Percentiles rank a stretch among this genome's conserved stretches.
Evolutionary conservation across 106 monocot genomes (phyloP).

Genomic region (Chionographis japonica): DNA sequence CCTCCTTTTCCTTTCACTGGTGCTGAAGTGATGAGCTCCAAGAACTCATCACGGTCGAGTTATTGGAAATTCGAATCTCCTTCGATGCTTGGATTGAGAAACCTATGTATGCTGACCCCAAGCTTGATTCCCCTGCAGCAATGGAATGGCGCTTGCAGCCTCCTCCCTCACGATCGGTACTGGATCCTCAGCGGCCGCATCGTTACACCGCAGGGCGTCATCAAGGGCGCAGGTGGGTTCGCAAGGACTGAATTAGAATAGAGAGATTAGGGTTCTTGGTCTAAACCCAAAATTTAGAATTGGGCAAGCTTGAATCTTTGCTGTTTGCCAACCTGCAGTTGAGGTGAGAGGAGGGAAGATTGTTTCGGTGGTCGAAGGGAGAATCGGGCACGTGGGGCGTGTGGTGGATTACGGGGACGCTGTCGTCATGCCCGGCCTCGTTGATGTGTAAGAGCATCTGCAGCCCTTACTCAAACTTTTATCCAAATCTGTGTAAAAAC

Average conservation of each 20-base stretch:
- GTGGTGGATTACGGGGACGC: slow-evolving; percentile 82
- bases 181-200: slow-evolving; percentile 81
- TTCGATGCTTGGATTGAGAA: not conserved
- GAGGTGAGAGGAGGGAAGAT: slow-evolving; percentile 77
- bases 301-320: not conserved
- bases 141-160: slow-evolving; percentile 45
- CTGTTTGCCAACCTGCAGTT: slow-evolving; percentile 37
- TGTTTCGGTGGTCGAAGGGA: slow-evolving; percentile 46
- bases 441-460: slow-evolving; percentile 72
- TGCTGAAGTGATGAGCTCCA: too few relatives aligned
- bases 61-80: not conserved
- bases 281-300: not conserved
- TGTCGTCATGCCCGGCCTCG: slow-evolving; percentile 89
- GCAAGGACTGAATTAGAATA: not conserved
- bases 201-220: slow-evolving; percentile 73
- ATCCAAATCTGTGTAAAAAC: not conserved
- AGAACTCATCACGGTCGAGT: not conserved
- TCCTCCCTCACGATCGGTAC: slow-evolving; percentile 66
- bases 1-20: not conserved
- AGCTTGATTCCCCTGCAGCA: slow-evolving; percentile 20
- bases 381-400: slow-evolving; percentile 10
- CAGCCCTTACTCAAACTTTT: not conserved
- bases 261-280: too few relatives aligned
- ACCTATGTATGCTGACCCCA: not conserved
- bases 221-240: slow-evolving; percentile 58